phyloP scores from a whole-genome alignment of 176 grass and related monocot genomes.

The Oryza rufipogon region DNA sequence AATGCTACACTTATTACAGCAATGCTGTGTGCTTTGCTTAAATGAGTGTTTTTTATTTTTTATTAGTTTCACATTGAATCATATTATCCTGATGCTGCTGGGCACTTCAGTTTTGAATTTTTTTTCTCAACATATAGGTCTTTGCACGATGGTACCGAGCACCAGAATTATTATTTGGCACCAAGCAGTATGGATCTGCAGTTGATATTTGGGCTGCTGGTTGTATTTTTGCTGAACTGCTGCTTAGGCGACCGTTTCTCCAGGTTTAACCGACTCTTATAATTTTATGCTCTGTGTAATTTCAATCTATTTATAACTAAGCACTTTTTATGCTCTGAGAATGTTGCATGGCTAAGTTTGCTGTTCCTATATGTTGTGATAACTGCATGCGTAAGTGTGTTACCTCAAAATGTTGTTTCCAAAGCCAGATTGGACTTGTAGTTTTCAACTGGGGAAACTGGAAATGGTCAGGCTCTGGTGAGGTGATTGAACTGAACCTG shows the following conservation, averaged over 20 bases:
- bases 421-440: slow-evolving; percentile 2
- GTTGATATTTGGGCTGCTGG: slow-evolving; percentile 98
- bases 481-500: not conserved
- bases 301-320: slow-evolving; percentile 13
- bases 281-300: slow-evolving; percentile 25
- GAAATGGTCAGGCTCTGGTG: not conserved
- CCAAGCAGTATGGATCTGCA: slow-evolving; percentile 95
- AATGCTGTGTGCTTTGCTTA: slow-evolving; percentile 6
- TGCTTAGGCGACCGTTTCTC: slow-evolving; percentile 82
- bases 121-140: slow-evolving; percentile 58
- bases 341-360: slow-evolving; percentile 5
- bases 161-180: slow-evolving; percentile 92
- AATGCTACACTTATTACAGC: slow-evolving; percentile 8
- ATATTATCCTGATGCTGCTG: slow-evolving; percentile 1
- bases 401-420: slow-evolving; percentile 15
- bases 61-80: slow-evolving; percentile 16
- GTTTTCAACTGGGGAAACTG: slow-evolving; percentile 15
- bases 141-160: slow-evolving; percentile 99
- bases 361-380: slow-evolving; percentile 28
- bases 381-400: not conserved
- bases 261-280: slow-evolving; percentile 56
- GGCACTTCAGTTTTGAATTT: slow-evolving; percentile 19
- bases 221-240: slow-evolving; percentile 98
- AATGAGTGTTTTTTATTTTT: not conserved
- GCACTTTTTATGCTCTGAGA: slow-evolving; percentile 19